These are phyloP conservation scores for Taphrina betulina DNA, from an alignment of 1,139 yeast genomes.

Conservation along the genomic window DNA sequence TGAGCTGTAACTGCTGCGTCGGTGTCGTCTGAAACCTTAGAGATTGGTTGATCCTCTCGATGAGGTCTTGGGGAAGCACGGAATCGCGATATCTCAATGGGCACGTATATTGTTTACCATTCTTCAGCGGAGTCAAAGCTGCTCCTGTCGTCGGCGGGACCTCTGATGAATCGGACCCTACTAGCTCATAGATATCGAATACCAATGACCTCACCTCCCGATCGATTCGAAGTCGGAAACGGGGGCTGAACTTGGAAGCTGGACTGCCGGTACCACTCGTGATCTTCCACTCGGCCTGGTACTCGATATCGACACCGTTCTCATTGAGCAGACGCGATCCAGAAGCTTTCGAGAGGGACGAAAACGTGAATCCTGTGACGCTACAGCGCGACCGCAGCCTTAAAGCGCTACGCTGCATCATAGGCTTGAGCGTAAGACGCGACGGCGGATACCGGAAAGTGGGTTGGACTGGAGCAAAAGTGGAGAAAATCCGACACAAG, in stretches of 20 bases:
- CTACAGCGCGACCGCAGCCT: no score
- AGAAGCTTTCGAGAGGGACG: background rate
- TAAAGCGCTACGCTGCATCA: background rate
- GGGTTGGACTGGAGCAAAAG: no score
- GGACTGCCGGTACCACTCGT: no score
- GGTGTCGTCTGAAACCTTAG: constrained; percentile 9
- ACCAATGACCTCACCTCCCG: background rate
- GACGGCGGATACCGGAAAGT: no score
- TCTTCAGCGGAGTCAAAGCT: no score
- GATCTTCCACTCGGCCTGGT: no score
- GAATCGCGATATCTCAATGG: background rate
- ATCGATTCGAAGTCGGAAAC: constrained; percentile 8
- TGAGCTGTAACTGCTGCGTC: constrained; percentile 16
- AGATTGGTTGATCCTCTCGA: background rate
- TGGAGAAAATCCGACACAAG: no score
- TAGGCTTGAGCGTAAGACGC: background rate
- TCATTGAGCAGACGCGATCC: constrained; percentile 18
- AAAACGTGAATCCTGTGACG: constrained; percentile 4
- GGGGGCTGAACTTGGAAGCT: constrained; percentile 10
- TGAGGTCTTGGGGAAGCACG: background rate
- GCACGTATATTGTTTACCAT: no score
- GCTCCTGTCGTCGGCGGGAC: no score
- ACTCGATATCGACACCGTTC: constrained; percentile 1
- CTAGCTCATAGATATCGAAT: constrained; percentile 6
- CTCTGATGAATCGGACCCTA: no score